Evolutionary conservation across 148 eudicot species (phyloP).

Genomic region (Polygonum aviculare): DNA sequence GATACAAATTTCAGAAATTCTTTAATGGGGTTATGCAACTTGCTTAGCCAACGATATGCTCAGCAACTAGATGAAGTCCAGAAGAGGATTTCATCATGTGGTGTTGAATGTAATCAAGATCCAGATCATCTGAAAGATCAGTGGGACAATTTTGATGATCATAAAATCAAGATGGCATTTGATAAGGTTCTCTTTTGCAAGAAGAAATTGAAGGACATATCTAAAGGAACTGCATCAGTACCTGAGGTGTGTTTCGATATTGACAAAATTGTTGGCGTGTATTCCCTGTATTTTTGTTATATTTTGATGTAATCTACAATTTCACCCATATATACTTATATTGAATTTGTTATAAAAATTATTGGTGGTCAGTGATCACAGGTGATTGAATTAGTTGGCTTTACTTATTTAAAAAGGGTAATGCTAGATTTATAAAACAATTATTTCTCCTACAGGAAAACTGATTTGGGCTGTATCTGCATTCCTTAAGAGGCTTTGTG

Average conservation of each 20-base stretch:
- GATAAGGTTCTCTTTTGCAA: constrained; percentile 61
- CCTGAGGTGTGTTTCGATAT: constrained; percentile 28
- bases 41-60: constrained; percentile 61
- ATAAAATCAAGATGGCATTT: constrained; percentile 41
- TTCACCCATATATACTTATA: not conserved
- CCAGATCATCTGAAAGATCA: constrained; percentile 15
- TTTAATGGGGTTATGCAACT: constrained; percentile 63
- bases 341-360: not conserved
- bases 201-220: constrained; percentile 28
- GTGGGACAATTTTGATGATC: constrained; percentile 76
- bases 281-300: not conserved
- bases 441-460: not conserved
- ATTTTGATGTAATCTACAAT: not conserved
- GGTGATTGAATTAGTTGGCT: not conserved
- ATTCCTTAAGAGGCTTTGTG: not conserved
- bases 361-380: not conserved
- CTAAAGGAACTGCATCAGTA: constrained; percentile 33
- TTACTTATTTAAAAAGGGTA: not conserved
- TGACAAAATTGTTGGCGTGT: constrained; percentile 13
- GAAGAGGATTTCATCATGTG: constrained; percentile 19
- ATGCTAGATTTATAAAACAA: not conserved
- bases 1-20: constrained; percentile 51
- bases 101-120: constrained; percentile 22
- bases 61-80: constrained; percentile 35
- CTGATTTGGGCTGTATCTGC: not conserved